phyloP scores from a whole-genome alignment of 2,329 filamentous ascomycete species.

The Clarireedia hainanense region DNA sequence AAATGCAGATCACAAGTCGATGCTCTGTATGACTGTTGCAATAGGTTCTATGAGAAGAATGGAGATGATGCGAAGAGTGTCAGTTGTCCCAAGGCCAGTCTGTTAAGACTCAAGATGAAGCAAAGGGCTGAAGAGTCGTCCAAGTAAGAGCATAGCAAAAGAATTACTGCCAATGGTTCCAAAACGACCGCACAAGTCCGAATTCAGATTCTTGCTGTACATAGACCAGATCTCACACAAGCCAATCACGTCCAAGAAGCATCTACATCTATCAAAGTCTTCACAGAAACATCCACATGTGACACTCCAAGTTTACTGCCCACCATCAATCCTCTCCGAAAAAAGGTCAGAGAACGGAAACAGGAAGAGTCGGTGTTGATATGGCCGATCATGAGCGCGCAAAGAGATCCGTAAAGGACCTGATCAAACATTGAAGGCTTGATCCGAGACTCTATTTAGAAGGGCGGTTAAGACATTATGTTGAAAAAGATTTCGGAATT shows the following conservation, averaged over 20 bases:
- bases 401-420: slow-evolving; percentile 65
- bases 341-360: slow-evolving; percentile 56
- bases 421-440: slow-evolving; percentile 91
- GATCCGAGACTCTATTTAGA: slow-evolving; percentile 99
- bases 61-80: slow-evolving; percentile 69
- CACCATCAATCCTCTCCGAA: slow-evolving; percentile 38
- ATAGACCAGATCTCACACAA: background rate
- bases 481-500: slow-evolving; percentile 8
- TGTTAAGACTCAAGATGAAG: slow-evolving; percentile 79
- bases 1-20: slow-evolving; percentile 74
- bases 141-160: background rate
- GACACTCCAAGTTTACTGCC: slow-evolving; percentile 43
- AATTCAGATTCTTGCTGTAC: no score
- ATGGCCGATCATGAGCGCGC: slow-evolving; percentile 99
- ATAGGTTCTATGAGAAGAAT: slow-evolving; percentile 73
- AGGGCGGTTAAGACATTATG: slow-evolving; percentile 66
- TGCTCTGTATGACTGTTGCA: slow-evolving; percentile 88
- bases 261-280: background rate
- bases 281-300: slow-evolving; percentile 27
- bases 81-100: slow-evolving; percentile 76
- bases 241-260: background rate
- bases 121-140: slow-evolving; percentile 39
- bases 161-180: background rate
- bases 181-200: background rate
- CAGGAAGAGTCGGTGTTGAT: slow-evolving; percentile 65